phyloP scores from a whole-genome alignment of 2,329 filamentous ascomycete genomes.

The Tolypocladium cylindrosporum region DNA sequence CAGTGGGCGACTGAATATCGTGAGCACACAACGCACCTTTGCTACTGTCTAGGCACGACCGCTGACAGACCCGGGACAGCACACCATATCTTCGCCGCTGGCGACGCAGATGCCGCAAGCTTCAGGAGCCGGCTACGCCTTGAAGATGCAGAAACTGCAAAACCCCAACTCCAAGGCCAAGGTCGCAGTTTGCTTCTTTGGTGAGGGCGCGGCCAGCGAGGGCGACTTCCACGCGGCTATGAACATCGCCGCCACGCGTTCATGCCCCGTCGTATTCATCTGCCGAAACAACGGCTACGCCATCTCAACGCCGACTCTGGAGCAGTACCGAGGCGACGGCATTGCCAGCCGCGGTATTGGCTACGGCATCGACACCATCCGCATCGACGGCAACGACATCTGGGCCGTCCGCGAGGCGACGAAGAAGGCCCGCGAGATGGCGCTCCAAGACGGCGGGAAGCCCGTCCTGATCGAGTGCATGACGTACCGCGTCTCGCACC shows the following conservation, averaged over 20 bases:
- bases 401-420: conserved; percentile 80
- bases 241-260: conserved; percentile 81
- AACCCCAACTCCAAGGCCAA: conserved; percentile 58
- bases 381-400: conserved; percentile 90
- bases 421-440: conserved; percentile 64
- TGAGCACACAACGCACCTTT: conserved; percentile 27
- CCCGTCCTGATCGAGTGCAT: conserved; percentile 90
- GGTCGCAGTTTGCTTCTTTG: conserved; percentile 77
- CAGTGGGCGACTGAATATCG: conserved; percentile 72
- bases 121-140: conserved; percentile 74
- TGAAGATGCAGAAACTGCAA: conserved; percentile 70
- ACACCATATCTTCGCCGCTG: conserved; percentile 74
- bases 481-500: conserved; percentile 96
- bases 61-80: conserved; percentile 32
- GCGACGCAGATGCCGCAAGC: conserved; percentile 88
- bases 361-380: conserved; percentile 89
- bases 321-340: conserved; percentile 85
- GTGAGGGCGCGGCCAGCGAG: conserved; percentile 82
- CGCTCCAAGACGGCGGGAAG: conserved; percentile 68
- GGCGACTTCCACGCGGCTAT: conserved; percentile 87
- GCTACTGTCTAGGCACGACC: neutral
- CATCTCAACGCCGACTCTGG: conserved; percentile 79
- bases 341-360: conserved; percentile 80
- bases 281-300: conserved; percentile 92
- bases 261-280: conserved; percentile 82